A percentile compares a stretch with the other conserved stretches of the same genome.
Evolutionary conservation across 768 basidiomycete genomes (phyloP).

Genomic region (Dioszegia hungarica): DNA sequence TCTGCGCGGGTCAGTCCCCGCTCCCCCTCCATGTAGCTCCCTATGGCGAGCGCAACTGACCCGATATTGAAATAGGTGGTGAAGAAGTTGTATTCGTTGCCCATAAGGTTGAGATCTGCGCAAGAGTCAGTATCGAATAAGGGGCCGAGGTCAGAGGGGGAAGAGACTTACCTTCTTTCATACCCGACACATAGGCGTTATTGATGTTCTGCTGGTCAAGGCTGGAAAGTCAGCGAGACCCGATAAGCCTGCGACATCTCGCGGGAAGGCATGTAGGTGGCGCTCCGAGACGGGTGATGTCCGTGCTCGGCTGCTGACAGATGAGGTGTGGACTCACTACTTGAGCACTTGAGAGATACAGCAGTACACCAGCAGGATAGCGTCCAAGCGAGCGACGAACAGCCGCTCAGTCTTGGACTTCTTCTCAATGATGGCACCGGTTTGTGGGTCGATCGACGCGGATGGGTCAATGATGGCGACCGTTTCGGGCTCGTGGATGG

Average conservation of each 20-base stretch:
- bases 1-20: not conserved
- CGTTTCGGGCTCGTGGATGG: not conserved
- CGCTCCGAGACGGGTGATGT: too few relatives aligned
- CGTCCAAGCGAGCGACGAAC: slow-evolving; percentile 29
- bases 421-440: slow-evolving; percentile 26
- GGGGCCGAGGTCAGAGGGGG: too few relatives aligned
- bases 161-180: slow-evolving; percentile 32
- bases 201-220: slow-evolving; percentile 12
- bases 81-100: slow-evolving; percentile 44
- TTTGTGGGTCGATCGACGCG: slow-evolving; percentile 17
- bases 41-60: slow-evolving; percentile 9
- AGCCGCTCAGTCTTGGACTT: slow-evolving; percentile 18
- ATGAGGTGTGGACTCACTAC: slow-evolving; percentile 17
- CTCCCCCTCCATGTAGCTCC: too few relatives aligned
- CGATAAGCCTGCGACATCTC: too few relatives aligned
- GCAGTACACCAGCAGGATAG: slow-evolving; percentile 26
- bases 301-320: not conserved
- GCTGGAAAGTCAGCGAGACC: not conserved
- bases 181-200: slow-evolving; percentile 34
- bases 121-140: not conserved
- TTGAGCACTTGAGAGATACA: slow-evolving; percentile 34
- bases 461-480: slow-evolving; percentile 17
- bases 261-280: too few relatives aligned
- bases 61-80: slow-evolving; percentile 29
- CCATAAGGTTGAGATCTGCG: slow-evolving; percentile 27